Base-by-base conservation (phyloP, 768 basidiomycete genomes). In the Kondoa malvinella region DNA sequence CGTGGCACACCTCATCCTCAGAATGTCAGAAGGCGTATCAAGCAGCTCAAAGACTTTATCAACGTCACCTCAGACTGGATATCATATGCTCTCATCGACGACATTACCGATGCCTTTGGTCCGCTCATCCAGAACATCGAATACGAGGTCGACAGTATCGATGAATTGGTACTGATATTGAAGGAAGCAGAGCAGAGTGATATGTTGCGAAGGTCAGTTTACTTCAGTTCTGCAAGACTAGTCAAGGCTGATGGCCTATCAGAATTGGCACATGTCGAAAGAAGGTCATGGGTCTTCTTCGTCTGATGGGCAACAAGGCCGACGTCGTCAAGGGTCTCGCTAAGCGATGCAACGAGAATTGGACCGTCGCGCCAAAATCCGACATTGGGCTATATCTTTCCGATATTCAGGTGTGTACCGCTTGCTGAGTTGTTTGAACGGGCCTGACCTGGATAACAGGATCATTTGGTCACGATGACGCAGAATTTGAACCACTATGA, bases 401-500 rank as follows among this genome's bases (percentile, higher is more conserved):
- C 3, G 91, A 92, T 80, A 96, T 96, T 72, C 92, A 91, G 79
- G 85, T 84, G 72, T 61, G 73, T 57, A 31, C 27, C 14, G 32
- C 31, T 68, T 31, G 31, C 2, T n/a, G n/a, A 65, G 32, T 31
- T 30, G 31, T 31, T 17, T 34, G 40, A n/a, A 58, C 4, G 21
- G 8, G 8, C 31, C 21, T 4, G 27, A 40, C n/a, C 27, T 34
- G 2, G 17, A 56, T 34, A 8, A 40, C 72, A 85, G 82, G 95
- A 99, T 77, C 95, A 99, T 79, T 78, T 99, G 77, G 97, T 97
- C 78, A 99, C 95, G 26, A 97, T 97, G 92, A 99, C 95, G 1
- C 95, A 99, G 78, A 97, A 94, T 76, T 76, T 99, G 81, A 99
- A 97, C 76, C 95, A 97, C 78, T 99, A 97, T 80, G 95, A 99